These are phyloP conservation scores for Trichoderma sp. DNA, from an alignment of 2,329 filamentous ascomycete genomes.

Conservation along the genomic window DNA sequence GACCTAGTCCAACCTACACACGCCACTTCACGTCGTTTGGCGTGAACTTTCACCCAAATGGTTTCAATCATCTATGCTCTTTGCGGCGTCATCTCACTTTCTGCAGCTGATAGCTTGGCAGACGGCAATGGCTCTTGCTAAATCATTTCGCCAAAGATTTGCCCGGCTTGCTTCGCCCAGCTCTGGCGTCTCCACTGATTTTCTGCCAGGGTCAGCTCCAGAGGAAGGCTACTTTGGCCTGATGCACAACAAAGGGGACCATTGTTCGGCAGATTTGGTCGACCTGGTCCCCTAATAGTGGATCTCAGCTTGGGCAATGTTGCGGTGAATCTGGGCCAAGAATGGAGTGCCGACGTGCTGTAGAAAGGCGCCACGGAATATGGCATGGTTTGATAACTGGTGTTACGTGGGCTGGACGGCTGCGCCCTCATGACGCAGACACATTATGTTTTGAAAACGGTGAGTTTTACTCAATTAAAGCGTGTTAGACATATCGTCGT, in stretches of 20 bases:
- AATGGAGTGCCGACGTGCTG: background rate
- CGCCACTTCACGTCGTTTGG: background rate
- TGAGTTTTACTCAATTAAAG: background rate
- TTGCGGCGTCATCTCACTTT: background rate
- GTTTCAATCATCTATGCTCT: background rate
- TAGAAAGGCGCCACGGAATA: background rate
- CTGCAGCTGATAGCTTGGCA: background rate
- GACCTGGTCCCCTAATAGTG: slow-evolving; percentile 20
- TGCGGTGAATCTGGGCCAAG: slow-evolving; percentile 14
- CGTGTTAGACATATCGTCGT: background rate
- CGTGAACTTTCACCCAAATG: slow-evolving; percentile 4
- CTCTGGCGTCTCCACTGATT: slow-evolving; percentile 11
- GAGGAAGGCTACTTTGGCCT: background rate
- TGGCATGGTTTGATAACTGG: background rate
- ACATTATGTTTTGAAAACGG: background rate
- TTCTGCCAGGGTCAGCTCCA: background rate
- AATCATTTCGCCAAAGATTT: slow-evolving; percentile 2
- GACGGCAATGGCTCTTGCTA: background rate
- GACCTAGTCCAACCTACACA: background rate
- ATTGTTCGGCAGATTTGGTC: slow-evolving; percentile 6
- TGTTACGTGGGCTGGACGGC: background rate
- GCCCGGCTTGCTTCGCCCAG: slow-evolving; percentile 3
- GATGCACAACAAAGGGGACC: slow-evolving; percentile 7
- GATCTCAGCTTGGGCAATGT: slow-evolving; percentile 5
- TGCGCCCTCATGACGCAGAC: background rate